These are phyloP conservation scores for Lipomyces chichibuensis DNA, from an alignment of 805 yeast species.

Conservation along the genomic window DNA sequence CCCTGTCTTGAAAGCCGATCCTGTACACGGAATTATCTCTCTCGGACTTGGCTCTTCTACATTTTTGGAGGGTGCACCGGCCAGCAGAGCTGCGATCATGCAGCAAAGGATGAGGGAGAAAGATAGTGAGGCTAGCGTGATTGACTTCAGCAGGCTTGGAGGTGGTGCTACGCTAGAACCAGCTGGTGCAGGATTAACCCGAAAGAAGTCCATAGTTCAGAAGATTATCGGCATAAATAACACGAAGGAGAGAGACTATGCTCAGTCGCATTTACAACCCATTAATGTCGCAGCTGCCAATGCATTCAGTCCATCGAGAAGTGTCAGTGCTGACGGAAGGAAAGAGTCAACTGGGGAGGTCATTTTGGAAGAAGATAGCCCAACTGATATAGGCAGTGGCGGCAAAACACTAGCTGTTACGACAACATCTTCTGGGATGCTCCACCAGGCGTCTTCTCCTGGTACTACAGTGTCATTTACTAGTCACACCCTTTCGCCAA, in stretches of 20 bases:
- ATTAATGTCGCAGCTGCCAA: conserved; percentile 11
- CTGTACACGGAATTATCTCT: conserved; percentile 84
- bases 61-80: conserved; percentile 95
- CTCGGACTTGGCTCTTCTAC: conserved; percentile 91
- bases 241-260: conserved; percentile 24
- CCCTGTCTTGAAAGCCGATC: conserved; percentile 64
- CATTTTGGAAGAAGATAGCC: conserved; percentile 1
- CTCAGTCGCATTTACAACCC: conserved; percentile 9
- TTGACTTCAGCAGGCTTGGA: conserved; percentile 26
- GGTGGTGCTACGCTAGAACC: conserved; percentile 38
- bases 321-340: not conserved
- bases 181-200: conserved; percentile 56
- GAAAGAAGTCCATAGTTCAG: conserved; percentile 84
- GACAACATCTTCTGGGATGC: conserved; percentile 11
- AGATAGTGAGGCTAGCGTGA: conserved; percentile 10
- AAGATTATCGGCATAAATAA: conserved; percentile 52
- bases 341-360: not conserved
- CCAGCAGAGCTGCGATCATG: conserved; percentile 49
- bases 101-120: conserved; percentile 24
- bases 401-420: not conserved
- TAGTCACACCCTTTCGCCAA: conserved; percentile 17
- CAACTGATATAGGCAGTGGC: not conserved
- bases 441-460: conserved; percentile 32
- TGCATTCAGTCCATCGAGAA: not conserved
- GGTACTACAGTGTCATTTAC: conserved; percentile 16